Base-by-base conservation (phyloP, 768 basidiomycete genomes). In the Mycena venus region DNA sequence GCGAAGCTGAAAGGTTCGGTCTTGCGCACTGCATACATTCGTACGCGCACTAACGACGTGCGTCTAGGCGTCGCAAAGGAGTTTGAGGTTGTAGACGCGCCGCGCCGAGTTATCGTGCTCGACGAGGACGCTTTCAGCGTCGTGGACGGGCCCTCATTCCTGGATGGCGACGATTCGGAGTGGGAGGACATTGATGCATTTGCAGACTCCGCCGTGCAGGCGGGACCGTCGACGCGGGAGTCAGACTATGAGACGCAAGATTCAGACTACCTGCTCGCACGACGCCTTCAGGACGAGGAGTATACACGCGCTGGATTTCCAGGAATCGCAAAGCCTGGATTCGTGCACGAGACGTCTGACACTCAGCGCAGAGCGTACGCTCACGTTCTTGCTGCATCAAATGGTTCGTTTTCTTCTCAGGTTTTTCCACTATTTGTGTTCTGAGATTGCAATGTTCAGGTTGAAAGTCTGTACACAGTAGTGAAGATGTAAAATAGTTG, bases 1-100 rank as follows among this genome's bases (percentile, higher is more conserved):
- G 53, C 61, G 12, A 71, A 64, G 27, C 38, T 32, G 38, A 71
- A 71, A 64, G 70, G 70, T 70, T 25, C 44, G n/a, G 21, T 4
- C 21, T 14, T 34, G 19, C 32, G n/a, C 34, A n/a, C 38, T 42
- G 27, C 23, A 27, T 21, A 23, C 25, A 8, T 23, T n/a, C 25
- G 31, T 19, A 25, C 23, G 23, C 38, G 12, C 3, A 2, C 49
- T 42, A 4, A 65, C 27, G 10, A 14, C 19, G 34, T 31, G 23
- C 10, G 51, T n/a, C 27, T 55, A 66, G 65, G 65, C 25, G 17
- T 53, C 21, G 65, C 51, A 21, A 66, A 55, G 51, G 51, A 40
- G 21, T 66, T 53, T 31, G 65, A 66, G 25, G 36, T 66, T 49
- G 23, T 66, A 25, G 49, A 66, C 3, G 68, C 56, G 32, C 68